Evolutionary conservation across 768 basidiomycete species (phyloP), one percentile per base, ranked within the genome.

Genomic region (Auriscalpium vulgare): DNA sequence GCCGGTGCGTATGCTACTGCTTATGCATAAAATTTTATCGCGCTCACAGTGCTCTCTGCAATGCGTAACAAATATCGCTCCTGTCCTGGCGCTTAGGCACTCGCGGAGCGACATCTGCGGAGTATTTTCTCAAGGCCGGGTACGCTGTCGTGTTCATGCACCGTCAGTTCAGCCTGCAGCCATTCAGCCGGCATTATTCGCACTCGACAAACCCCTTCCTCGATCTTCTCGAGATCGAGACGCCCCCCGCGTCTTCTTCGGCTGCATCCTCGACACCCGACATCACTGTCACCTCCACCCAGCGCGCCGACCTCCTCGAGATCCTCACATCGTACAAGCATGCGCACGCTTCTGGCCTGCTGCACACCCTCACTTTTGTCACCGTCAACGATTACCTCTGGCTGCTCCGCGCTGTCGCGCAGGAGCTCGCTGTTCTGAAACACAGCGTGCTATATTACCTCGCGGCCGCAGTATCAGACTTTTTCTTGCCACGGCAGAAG

Each of bases 131-230:
- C 58, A 83, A 87, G 63, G 85, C 89, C 8, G 89, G 87, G 55
- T 98, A 98, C 74, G 94, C 95, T 23, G 97, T 99, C 69, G 93
- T 99, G 62, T 99, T 99, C 75, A 89, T 99, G 82, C 95, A 99
- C 70, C 79, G 95, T 19, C 93, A 97, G 71, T 95, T 97, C 76
- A 97, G 95, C 61, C 81, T 98, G 45, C 93, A 97, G 65, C 97
- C 97, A 0, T 99, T 95, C 78, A 94, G 91, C 67, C 75, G 97
- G 50, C 95, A 99, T 68, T 99, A 98, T 72, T 97, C 94, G 9
- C 95, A 99, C 70, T 95, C 93, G 0, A 94, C 94, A 4, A 95
- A 97, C 68, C 95, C 95, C 0, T 99, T 99, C 73, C 84, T 99
- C 56, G 95, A 97, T 69, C 88, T 98, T 57, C 80, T 99, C 23